A percentile compares a stretch with the other conserved stretches of the same genome.
Conservation (phyloP, 306 rosid genomes). For the Rosa rugosa region DNA sequence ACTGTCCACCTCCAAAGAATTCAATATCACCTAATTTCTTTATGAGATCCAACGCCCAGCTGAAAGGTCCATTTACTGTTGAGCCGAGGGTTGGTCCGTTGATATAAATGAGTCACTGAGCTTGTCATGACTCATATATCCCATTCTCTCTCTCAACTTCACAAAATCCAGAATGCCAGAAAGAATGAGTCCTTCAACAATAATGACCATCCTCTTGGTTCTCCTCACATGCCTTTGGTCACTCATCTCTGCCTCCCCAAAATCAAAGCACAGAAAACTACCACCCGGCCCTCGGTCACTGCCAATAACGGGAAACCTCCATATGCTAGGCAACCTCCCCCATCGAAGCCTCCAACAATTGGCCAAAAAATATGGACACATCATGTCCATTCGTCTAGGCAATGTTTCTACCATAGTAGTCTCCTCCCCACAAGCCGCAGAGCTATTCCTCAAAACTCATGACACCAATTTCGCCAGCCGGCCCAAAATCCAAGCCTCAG, state of each 20-base stretch:
- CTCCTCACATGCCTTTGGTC: not conserved
- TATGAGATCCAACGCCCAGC: too few relatives aligned
- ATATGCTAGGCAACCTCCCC: conserved; percentile 13
- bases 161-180: not conserved
- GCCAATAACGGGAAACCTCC: conserved; percentile 18
- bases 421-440: conserved; percentile 13
- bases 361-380: conserved; percentile 43
- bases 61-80: too few relatives aligned
- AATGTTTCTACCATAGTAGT: conserved; percentile 30
- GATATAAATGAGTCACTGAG: not conserved
- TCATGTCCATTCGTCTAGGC: conserved; percentile 46
- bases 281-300: conserved; percentile 13
- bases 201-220: not conserved
- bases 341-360: conserved; percentile 33
- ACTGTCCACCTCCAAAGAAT: too few relatives aligned
- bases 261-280: not conserved
- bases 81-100: too few relatives aligned
- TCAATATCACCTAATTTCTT: too few relatives aligned
- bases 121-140: not conserved
- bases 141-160: not conserved
- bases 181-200: not conserved
- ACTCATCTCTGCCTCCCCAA: not conserved
- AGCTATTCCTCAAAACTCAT: conserved; percentile 10
- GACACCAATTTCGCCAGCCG: conserved; percentile 6
- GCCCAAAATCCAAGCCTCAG: conserved; percentile 11